Conservation (phyloP, 2,329 filamentous ascomycete species). For the Cladosporium velox region DNA sequence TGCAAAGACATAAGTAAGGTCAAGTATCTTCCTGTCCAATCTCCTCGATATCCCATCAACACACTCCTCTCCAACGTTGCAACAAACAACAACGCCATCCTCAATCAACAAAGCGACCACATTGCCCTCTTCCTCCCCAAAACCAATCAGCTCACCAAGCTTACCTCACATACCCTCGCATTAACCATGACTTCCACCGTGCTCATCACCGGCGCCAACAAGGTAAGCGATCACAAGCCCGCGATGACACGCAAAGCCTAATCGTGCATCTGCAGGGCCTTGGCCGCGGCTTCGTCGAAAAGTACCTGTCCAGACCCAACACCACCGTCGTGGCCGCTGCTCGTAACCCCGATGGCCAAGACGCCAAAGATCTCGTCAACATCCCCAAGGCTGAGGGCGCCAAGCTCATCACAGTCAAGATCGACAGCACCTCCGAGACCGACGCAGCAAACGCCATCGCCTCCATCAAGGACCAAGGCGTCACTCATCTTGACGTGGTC, state of each 20-base stretch:
- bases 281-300: background rate
- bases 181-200: slow-evolving; percentile 1
- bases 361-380: background rate
- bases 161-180: background rate
- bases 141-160: background rate
- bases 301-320: background rate
- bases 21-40: background rate
- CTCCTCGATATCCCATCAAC: background rate
- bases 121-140: background rate
- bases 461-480: background rate
- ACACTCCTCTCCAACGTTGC: background rate
- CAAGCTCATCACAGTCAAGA: slow-evolving; percentile 8
- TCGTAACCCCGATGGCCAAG: background rate
- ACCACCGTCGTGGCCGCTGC: background rate
- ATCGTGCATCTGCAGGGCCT: background rate
- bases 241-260: background rate
- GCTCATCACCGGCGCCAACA: slow-evolving; percentile 2
- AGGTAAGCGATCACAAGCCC: background rate
- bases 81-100: background rate
- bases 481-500: background rate
- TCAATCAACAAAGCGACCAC: background rate
- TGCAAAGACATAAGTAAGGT: background rate
- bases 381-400: background rate
- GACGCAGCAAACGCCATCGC: background rate
- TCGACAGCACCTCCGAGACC: background rate